A percentile compares a stretch with the other conserved stretches of the same genome.
phyloP scores from a whole-genome alignment of 1,139 yeast species.

The Debaryomyces udenii region DNA sequence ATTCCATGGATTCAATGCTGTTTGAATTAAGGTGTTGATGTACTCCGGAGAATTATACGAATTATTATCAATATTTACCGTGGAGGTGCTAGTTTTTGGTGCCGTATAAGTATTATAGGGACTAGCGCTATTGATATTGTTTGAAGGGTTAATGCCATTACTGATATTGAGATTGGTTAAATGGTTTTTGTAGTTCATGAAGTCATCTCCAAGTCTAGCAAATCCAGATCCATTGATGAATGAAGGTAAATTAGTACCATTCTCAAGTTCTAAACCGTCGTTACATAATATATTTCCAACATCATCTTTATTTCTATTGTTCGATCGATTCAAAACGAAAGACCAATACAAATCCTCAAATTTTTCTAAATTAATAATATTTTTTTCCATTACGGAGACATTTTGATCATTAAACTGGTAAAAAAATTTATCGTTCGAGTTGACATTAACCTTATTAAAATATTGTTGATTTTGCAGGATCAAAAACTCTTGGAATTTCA shows the following conservation, averaged over 20 bases:
- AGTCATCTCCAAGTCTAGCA: conserved; percentile 30
- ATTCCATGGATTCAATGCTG: conserved; percentile 65
- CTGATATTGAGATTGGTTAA: conserved; percentile 18
- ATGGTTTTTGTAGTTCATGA: conserved; percentile 25
- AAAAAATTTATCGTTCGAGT: conserved; percentile 11
- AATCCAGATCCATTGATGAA: conserved; percentile 30
- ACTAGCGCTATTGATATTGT: conserved; percentile 8
- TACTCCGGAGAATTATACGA: conserved; percentile 27
- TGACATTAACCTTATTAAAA: conserved; percentile 19
- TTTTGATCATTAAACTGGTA: conserved; percentile 13
- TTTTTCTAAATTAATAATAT: conserved; percentile 26
- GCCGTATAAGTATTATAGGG: conserved; percentile 3
- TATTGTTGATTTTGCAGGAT: conserved; percentile 22
- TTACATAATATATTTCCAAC: conserved; percentile 13
- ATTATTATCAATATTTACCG: conserved; percentile 17
- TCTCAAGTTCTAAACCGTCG: conserved; percentile 36
- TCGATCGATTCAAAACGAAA: conserved; percentile 32
- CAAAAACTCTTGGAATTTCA: conserved; percentile 41
- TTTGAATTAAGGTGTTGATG: conserved; percentile 23
- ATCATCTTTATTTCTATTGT: neutral
- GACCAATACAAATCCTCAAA: conserved; percentile 53
- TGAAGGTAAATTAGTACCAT: conserved; percentile 30
- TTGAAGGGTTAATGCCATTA: conserved; percentile 15
- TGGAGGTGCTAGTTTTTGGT: conserved; percentile 5
- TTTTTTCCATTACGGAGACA: conserved; percentile 22